phyloP scores from a whole-genome alignment of 176 grass and related monocot species.

The Tuctoria greenei region DNA sequence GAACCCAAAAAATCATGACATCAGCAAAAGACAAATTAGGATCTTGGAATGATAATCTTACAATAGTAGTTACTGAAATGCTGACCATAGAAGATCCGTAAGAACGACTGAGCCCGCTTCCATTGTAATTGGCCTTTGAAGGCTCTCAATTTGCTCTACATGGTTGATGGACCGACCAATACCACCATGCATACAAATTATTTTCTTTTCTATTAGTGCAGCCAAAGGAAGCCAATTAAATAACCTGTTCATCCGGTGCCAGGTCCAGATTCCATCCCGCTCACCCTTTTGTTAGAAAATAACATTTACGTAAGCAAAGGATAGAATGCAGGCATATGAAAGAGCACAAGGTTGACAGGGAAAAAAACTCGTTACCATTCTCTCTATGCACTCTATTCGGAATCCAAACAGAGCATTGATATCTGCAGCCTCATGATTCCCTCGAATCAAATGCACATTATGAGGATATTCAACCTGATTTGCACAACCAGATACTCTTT shows the following conservation, averaged over 20 bases:
- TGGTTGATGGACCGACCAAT: conserved; percentile 98
- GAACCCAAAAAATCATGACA: conserved; percentile 20
- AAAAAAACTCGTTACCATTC: conserved; percentile 67
- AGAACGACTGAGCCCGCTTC: conserved; percentile 98
- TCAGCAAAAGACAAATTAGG: conserved; percentile 22
- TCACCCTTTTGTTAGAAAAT: conserved; percentile 70
- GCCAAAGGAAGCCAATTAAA: conserved; percentile 99
- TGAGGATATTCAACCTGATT: conserved; percentile 92
- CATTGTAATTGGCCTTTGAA: conserved; percentile 94
- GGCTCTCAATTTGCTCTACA: conserved; percentile 93
- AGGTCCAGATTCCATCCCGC: conserved; percentile 94
- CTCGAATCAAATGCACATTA: conserved; percentile 98
- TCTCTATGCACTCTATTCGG: conserved; percentile 95
- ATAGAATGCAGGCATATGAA: conserved; percentile 5
- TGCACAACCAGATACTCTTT: conserved; percentile 7
- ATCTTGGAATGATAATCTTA: conserved; percentile 32
- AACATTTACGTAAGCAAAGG: conserved; percentile 10
- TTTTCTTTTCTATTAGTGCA: conserved; percentile 96
- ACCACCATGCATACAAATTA: conserved; percentile 99
- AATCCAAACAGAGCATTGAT: conserved; percentile 99
- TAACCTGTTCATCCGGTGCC: conserved; percentile 87
- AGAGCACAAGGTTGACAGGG: background rate
- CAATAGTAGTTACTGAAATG: conserved; percentile 24
- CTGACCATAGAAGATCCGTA: conserved; percentile 97
- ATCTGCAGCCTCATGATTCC: conserved; percentile 98